phyloP scores from a whole-genome alignment of 2,329 filamentous ascomycete species.

The Lasiodiplodia theobromae region DNA sequence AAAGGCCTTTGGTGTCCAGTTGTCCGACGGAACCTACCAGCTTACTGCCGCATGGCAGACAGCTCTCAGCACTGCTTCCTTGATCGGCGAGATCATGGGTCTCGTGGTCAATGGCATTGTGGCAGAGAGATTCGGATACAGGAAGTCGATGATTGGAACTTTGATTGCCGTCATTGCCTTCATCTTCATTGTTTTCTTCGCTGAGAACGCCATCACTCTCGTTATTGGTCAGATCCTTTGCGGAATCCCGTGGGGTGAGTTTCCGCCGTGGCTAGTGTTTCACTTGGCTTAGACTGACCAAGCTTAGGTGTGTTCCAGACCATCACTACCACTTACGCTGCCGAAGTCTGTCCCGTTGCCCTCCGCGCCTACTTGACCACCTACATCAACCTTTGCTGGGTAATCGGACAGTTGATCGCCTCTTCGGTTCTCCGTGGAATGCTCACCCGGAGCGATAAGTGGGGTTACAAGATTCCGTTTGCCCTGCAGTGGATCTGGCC shows the following conservation, averaged over 20 bases:
- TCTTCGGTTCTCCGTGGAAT: slow-evolving; percentile 74
- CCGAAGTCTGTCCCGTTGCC: slow-evolving; percentile 71
- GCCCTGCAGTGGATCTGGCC: slow-evolving; percentile 80
- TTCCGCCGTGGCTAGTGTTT: neutral
- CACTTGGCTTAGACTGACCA: neutral
- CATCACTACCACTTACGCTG: slow-evolving; percentile 55
- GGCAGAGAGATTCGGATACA: slow-evolving; percentile 54
- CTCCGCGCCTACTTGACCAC: slow-evolving; percentile 64
- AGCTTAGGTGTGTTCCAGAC: slow-evolving; percentile 50
- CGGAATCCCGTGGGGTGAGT: slow-evolving; percentile 51
- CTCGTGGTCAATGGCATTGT: slow-evolving; percentile 55
- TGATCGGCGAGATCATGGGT: slow-evolving; percentile 54
- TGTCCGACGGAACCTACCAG: slow-evolving; percentile 46
- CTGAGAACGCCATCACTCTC: slow-evolving; percentile 49
- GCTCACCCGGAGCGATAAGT: slow-evolving; percentile 68
- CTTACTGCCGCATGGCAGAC: slow-evolving; percentile 55
- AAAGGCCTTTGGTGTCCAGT: slow-evolving; percentile 48
- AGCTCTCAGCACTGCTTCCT: slow-evolving; percentile 54
- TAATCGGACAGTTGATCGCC: slow-evolving; percentile 74
- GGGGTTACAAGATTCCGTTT: slow-evolving; percentile 71
- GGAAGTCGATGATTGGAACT: slow-evolving; percentile 52
- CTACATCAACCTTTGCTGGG: slow-evolving; percentile 79
- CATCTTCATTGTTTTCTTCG: slow-evolving; percentile 55
- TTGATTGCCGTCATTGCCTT: slow-evolving; percentile 50
- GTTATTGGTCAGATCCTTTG: slow-evolving; percentile 54